These are phyloP conservation scores for Hura crepitans DNA, from an alignment of 441 rosid genomes.

Conservation along the genomic window DNA sequence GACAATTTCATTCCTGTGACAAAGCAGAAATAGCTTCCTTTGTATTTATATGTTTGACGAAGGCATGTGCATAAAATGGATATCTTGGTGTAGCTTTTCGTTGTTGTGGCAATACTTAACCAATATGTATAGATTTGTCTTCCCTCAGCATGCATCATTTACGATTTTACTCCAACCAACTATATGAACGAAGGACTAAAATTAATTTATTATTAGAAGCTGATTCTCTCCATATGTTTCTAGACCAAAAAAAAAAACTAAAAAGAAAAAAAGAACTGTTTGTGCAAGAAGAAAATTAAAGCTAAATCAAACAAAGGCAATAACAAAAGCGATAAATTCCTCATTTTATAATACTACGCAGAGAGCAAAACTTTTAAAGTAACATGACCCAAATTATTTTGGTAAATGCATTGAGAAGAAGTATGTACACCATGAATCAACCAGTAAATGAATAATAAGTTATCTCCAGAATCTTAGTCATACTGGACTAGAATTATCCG, in stretches of 20 bases:
- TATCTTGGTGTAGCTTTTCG: not conserved
- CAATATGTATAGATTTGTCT: not conserved
- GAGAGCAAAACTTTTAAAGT: too few species aligned
- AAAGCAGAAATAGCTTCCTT: conserved; percentile 20
- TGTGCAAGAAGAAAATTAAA: not conserved
- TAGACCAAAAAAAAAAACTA: too few species aligned
- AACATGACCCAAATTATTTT: not conserved
- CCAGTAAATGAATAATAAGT: not conserved
- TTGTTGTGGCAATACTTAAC: not conserved
- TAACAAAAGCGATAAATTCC: too few species aligned
- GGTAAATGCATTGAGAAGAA: not conserved
- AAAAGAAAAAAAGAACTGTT: too few species aligned
- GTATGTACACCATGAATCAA: not conserved
- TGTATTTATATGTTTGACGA: not conserved
- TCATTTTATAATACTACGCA: too few species aligned
- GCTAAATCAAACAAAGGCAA: not conserved
- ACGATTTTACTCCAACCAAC: too few species aligned
- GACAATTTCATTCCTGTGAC: conserved; percentile 31
- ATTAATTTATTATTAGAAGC: too few species aligned
- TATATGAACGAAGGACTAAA: too few species aligned
- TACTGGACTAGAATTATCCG: conserved; percentile 41
- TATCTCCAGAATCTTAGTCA: conserved; percentile 26
- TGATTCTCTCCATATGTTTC: not conserved
- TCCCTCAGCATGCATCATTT: not conserved
- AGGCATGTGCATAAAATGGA: conserved; percentile 1